Percentiles rank a stretch among this genome's conserved stretches.
Evolutionary conservation across 2,329 filamentous ascomycete genomes (phyloP).

Genomic region (Fusarium tanahbumbuense): DNA sequence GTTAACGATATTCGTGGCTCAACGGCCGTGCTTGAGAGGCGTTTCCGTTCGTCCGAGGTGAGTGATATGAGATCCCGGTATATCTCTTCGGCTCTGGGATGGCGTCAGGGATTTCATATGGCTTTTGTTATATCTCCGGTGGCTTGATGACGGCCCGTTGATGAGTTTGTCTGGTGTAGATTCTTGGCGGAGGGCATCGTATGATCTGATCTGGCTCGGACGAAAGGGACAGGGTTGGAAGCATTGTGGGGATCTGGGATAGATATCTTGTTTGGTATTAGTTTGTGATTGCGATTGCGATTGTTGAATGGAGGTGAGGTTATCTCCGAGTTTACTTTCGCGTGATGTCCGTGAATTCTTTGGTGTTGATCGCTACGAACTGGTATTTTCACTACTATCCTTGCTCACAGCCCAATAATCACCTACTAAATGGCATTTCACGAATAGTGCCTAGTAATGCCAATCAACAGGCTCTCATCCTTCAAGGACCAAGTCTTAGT

Average conservation of each 20-base stretch:
- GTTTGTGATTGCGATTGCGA: too few species aligned
- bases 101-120: background rate
- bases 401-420: too few species aligned
- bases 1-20: background rate
- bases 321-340: background rate
- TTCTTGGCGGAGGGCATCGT: constrained; percentile 6
- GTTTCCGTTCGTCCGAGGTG: constrained; percentile 21
- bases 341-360: background rate
- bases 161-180: background rate
- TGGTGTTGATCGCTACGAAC: background rate
- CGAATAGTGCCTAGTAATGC: rapidly evolving
- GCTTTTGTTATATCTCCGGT: background rate
- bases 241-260: background rate
- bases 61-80: background rate
- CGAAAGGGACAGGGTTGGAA: background rate
- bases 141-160: constrained; percentile 6
- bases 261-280: background rate
- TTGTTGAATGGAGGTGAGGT: too few species aligned
- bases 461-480: too few species aligned
- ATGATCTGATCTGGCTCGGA: background rate
- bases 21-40: background rate
- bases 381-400: rapidly evolving
- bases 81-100: background rate
- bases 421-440: rapidly evolving
- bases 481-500: too few species aligned